Percentiles rank a stretch among this genome's conserved stretches.
Conservation (phyloP, 768 basidiomycete genomes). For the Auriscalpium vulgare region DNA sequence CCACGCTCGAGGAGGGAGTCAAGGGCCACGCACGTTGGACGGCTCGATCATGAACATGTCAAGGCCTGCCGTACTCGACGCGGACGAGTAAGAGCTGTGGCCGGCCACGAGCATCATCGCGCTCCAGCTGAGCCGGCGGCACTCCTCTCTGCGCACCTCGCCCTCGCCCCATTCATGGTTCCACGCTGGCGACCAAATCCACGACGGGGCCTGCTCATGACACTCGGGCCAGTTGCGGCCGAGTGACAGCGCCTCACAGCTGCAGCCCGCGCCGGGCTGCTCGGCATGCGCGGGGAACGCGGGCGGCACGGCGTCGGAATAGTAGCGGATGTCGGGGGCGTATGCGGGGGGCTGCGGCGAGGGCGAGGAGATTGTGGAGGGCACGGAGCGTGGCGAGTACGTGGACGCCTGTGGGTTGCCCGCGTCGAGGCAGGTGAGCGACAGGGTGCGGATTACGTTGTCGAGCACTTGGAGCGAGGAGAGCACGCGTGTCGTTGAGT, state of each 20-base stretch:
- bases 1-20: background rate
- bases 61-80: conserved; percentile 25
- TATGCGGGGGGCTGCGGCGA: background rate
- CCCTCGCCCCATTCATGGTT: conserved; percentile 45
- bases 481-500: conserved; percentile 43
- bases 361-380: conserved; percentile 4
- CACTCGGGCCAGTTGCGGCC: conserved; percentile 42
- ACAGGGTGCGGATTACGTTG: conserved; percentile 54
- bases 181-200: conserved; percentile 63
- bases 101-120: conserved; percentile 55
- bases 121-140: conserved; percentile 70
- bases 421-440: conserved; percentile 51
- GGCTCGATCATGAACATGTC: conserved; percentile 56
- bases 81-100: conserved; percentile 51
- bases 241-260: conserved; percentile 43
- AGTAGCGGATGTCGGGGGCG: background rate
- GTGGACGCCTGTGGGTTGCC: conserved; percentile 30
- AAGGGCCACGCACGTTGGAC: conserved; percentile 46
- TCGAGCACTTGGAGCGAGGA: conserved; percentile 59
- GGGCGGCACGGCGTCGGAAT: background rate
- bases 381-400: conserved; percentile 5
- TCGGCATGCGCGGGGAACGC: background rate
- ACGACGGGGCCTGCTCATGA: conserved; percentile 48
- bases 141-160: conserved; percentile 65
- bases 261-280: conserved; percentile 22